Percentiles rank a stretch among this genome's conserved stretches.
Conservation (phyloP, 2,329 filamentous ascomycete genomes). For the Purpureocillium lavendulum region DNA sequence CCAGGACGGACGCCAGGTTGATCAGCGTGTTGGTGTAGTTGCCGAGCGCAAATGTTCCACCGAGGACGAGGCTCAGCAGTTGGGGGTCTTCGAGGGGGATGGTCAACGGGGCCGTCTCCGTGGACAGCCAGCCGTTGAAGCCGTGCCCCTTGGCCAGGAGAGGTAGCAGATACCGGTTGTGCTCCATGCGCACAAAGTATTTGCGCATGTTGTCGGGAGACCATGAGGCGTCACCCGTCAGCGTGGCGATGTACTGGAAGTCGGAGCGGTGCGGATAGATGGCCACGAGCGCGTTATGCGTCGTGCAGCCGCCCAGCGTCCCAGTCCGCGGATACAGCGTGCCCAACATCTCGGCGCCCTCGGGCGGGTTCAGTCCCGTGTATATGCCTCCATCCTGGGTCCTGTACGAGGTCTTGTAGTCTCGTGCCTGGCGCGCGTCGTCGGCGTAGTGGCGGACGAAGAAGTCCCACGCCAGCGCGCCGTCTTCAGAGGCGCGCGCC, state of each 20-base stretch:
- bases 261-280: conserved; percentile 51
- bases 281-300: conserved; percentile 53
- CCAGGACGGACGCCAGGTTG: conserved; percentile 26
- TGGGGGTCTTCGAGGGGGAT: conserved; percentile 44
- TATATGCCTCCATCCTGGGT: conserved; percentile 42
- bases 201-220: conserved; percentile 48
- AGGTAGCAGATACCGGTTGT: conserved; percentile 34
- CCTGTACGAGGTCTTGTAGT: conserved; percentile 51
- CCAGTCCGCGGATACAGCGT: conserved; percentile 38
- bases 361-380: conserved; percentile 28
- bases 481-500: conserved; percentile 40
- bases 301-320: conserved; percentile 41
- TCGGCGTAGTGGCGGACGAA: conserved; percentile 55
- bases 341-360: conserved; percentile 30
- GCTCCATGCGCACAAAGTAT: conserved; percentile 50
- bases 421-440: conserved; percentile 39
- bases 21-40: conserved; percentile 17
- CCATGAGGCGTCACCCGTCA: conserved; percentile 56
- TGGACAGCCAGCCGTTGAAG: conserved; percentile 47
- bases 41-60: conserved; percentile 17
- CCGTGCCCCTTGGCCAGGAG: conserved; percentile 39
- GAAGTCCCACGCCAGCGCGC: conserved; percentile 51
- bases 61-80: conserved; percentile 27
- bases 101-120: conserved; percentile 38
- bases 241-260: conserved; percentile 45